Base-by-base conservation (phyloP, 805 yeast genomes). In the Starmerella potacharoeniae region DNA sequence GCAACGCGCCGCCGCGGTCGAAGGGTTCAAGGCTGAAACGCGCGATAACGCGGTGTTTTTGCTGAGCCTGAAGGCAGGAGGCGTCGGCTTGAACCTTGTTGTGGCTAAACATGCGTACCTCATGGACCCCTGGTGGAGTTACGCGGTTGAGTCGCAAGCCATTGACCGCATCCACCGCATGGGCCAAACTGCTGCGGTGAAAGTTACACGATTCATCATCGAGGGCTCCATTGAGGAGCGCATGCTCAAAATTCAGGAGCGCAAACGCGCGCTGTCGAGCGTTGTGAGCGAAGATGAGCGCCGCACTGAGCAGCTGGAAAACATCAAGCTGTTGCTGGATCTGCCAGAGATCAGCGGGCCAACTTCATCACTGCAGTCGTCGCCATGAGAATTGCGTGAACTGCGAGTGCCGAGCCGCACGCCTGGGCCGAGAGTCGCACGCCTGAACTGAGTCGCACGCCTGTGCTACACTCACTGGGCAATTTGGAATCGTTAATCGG, bases 111-210 rank as follows among this genome's bases (percentile, higher is more conserved):
- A 79, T 37, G 97, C 95, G 2, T 88, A 82, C 62, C 76, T 90
- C 78, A 84, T 91, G 87, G 97, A 90, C 64, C 96, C 97, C 0
- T 90, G 96, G 93, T 90, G 97, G 97, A 86, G 93, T 34, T 95
- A 87, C 47, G 86, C 95, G 49, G 80, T 84, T 53, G 96, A 88
- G 64, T 87, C 86, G 51, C 96, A 88, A 67, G 96, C 96, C 0
- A 86, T 89, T 57, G 96, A 89, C 69, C 73, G 97, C 63, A 77
- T 91, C 16, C 96, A 90, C 65, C 77, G 97, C 61, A 86, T 91
- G 65, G 97, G 97, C 0, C 97, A 90, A 66, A 72, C 72, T 10
- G 77, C 75, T 30, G 76, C 75, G 43, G 97, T 91, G 13, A 79
- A 78, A 58, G 89, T 90, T 34, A 73, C 80, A 1, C 71, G 97